Evolutionary conservation across 257 asterid species (phyloP), one percentile per base, ranked within the genome.

Genomic region (Rehmannia glutinosa): DNA sequence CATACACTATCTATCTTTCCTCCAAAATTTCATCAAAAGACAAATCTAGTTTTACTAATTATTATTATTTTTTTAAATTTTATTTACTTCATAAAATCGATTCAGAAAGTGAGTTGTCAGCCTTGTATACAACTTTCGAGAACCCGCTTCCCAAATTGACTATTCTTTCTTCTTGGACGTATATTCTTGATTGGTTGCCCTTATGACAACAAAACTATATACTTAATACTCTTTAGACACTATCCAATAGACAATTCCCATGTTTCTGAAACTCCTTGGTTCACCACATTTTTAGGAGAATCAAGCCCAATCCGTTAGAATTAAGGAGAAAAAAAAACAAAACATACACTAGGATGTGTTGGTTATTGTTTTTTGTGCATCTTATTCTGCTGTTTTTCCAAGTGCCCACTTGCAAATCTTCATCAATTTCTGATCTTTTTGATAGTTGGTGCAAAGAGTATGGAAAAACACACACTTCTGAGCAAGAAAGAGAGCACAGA

Each of bases 401-500:
- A 20, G 1, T 63, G 17, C 87, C 84, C 77, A 38, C 70, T 0
- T 74, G 65, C 75, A 46, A 53, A 52, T 83, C 89, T 25, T 79
- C 88, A 21, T 75, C 89, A 25, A 46, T 66, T 53, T 76, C 95
- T 41, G 87, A 85, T 68, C 80, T 80, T 42, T 94, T 94, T 38
- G 88, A 83, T n/a, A 53, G 8, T 50, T 94, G 99, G 99, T 83
- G 95, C 74, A 17, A 72, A 55, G 78, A 85, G 58, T 17, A 88
- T 51, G 97, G 92, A 0, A 91, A 80, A 52, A 57, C 82, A 4
- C 88, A 94, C 87, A 21, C 75, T 46, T 85, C 96, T 6, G 87
- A 81, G 45, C 86, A 89, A 73, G 99, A 94, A 64, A 85, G 56
- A 66, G 76, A 73, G 79, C 58, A 73, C 13, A 78, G 97, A 8